These are phyloP conservation scores for Calonectria montana DNA, from an alignment of 2,329 filamentous ascomycete genomes.

Conservation along the genomic window DNA sequence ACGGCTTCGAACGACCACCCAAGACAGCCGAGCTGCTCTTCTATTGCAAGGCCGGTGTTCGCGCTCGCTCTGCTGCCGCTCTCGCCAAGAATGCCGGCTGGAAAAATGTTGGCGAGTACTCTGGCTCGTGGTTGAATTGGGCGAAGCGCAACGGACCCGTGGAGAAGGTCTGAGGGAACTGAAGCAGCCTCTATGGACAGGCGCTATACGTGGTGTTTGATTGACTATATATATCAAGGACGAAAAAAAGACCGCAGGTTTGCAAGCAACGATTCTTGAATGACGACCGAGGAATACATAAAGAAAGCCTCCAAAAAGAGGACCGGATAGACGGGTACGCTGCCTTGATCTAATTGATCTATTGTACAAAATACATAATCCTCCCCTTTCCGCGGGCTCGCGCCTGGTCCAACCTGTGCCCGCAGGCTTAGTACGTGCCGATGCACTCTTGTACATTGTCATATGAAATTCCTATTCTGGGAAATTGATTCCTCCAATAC, in stretches of 20 bases:
- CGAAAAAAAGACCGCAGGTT: background rate
- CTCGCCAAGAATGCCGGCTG: slow-evolving; percentile 84
- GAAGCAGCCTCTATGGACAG: background rate
- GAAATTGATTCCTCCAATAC: slow-evolving; percentile 3
- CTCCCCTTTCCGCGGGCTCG: slow-evolving; percentile 2
- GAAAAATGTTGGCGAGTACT: slow-evolving; percentile 76
- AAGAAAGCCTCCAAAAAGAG: background rate
- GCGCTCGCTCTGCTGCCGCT: slow-evolving; percentile 80
- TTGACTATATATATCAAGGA: too few relatives aligned
- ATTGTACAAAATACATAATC: slow-evolving; percentile 25
- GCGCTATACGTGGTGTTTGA: too few relatives aligned
- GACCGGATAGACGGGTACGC: slow-evolving; percentile 9
- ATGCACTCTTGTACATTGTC: slow-evolving; percentile 13
- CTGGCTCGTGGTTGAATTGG: slow-evolving; percentile 88
- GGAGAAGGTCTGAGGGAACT: slow-evolving; percentile 38
- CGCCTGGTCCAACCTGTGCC: slow-evolving; percentile 24
- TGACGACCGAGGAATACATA: background rate
- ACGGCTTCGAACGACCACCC: slow-evolving; percentile 78
- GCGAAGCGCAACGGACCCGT: slow-evolving; percentile 73
- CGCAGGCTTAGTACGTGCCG: slow-evolving; percentile 25
- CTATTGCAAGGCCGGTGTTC: slow-evolving; percentile 93
- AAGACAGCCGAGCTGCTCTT: slow-evolving; percentile 76
- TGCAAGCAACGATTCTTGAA: background rate
- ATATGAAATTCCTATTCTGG: slow-evolving; percentile 12
- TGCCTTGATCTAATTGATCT: slow-evolving; percentile 21